These are phyloP conservation scores for Xylaria digitata DNA, from an alignment of 2,329 filamentous ascomycete species.

Conservation along the genomic window DNA sequence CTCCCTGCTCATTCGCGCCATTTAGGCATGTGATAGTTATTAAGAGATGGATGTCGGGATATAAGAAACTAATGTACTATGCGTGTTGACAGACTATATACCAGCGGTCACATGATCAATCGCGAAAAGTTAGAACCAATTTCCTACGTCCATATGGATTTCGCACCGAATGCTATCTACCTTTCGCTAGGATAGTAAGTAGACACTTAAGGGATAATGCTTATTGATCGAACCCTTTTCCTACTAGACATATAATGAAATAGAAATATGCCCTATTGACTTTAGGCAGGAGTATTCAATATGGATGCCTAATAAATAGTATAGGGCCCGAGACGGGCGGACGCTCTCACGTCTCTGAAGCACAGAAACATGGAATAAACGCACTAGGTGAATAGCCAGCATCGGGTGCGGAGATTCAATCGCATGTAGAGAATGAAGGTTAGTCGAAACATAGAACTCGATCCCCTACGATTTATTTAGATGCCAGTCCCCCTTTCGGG, in stretches of 20 bases:
- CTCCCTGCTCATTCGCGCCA: not conserved
- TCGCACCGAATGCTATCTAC: not conserved
- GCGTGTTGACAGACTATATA: not conserved
- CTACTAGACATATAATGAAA: not conserved
- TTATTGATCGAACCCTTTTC: not conserved
- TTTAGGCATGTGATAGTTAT: not conserved
- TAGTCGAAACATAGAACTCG: not conserved
- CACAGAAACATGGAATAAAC: not conserved
- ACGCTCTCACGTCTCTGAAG: not conserved
- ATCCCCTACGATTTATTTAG: not conserved
- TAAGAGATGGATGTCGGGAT: not conserved
- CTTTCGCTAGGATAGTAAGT: not conserved
- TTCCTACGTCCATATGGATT: not conserved
- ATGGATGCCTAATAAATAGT: constrained; percentile 16
- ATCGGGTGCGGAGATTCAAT: not conserved
- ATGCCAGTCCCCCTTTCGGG: not conserved
- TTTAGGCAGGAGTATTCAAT: constrained; percentile 15
- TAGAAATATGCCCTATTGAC: not conserved
- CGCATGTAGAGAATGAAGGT: not conserved
- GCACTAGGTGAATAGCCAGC: not conserved
- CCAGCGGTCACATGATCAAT: not conserved
- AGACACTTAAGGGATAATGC: not conserved
- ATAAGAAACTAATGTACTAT: not conserved
- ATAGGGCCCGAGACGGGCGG: not conserved
- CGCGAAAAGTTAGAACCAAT: not conserved